Conservation (phyloP, 305 asterid species). For the Coffea humblotiana region DNA sequence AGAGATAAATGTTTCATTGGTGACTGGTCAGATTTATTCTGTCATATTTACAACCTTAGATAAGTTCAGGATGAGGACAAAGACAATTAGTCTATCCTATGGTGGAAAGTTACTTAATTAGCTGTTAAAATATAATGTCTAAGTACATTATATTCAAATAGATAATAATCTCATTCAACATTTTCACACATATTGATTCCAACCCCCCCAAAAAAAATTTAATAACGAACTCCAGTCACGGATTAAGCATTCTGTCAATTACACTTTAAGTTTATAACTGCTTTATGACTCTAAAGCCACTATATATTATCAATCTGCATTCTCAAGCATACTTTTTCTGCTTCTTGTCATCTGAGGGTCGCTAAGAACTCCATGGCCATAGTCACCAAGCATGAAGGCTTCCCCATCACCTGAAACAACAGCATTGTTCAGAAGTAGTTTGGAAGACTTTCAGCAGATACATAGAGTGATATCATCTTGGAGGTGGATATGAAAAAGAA, state of each 20-base stretch:
- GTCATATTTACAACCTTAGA: not conserved
- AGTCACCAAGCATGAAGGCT: slow-evolving; percentile 68
- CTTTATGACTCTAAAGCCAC: not conserved
- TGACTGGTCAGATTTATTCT: too few species aligned
- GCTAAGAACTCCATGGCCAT: slow-evolving; percentile 66
- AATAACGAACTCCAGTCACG: not conserved
- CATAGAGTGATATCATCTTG: not conserved
- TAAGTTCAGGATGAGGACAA: not conserved
- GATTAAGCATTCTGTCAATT: not conserved
- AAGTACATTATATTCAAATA: not conserved
- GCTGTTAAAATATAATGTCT: not conserved
- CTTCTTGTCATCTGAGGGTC: slow-evolving; percentile 32
- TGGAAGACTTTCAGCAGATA: not conserved
- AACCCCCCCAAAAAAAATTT: too few species aligned
- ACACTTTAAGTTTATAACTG: not conserved
- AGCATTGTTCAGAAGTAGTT: not conserved
- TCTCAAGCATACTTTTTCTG: slow-evolving; percentile 33
- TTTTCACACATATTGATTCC: not conserved
- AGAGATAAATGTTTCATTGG: not conserved
- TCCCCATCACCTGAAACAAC: slow-evolving; percentile 47
- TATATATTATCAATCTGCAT: slow-evolving; percentile 15
- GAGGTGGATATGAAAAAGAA: not conserved
- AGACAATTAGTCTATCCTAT: not conserved
- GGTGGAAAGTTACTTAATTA: not conserved
- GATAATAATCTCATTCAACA: not conserved